A percentile compares a stretch with the other conserved stretches of the same genome.
phyloP scores from a whole-genome alignment of 2,329 filamentous ascomycete genomes.

The Sporothrix luriei region DNA sequence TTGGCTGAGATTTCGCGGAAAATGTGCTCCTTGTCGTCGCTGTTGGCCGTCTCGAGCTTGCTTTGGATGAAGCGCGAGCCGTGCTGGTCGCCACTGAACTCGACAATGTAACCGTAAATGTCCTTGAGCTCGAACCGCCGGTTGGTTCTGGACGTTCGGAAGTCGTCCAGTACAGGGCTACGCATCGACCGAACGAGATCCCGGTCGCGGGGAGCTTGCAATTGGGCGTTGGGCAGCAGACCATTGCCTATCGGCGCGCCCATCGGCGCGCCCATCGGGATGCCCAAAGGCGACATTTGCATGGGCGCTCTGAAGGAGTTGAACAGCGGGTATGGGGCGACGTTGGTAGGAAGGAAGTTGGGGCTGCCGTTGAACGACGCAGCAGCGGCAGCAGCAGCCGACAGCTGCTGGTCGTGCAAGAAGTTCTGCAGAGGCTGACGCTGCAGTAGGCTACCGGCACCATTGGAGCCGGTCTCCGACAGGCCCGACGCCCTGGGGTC shows the following conservation, averaged over 20 bases:
- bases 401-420: constrained; percentile 30
- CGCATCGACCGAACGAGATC: constrained; percentile 49
- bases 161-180: constrained; percentile 77
- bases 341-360: constrained; percentile 10
- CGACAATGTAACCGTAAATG: constrained; percentile 83
- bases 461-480: constrained; percentile 1
- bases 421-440: constrained; percentile 26
- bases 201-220: constrained; percentile 42
- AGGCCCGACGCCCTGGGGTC: constrained; percentile 39
- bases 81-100: constrained; percentile 94
- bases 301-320: constrained; percentile 45
- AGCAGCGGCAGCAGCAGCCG: constrained; percentile 12
- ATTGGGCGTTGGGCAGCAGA: constrained; percentile 43
- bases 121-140: constrained; percentile 81
- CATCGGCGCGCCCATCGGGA: constrained; percentile 37
- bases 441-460: constrained; percentile 2
- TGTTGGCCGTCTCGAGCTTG: constrained; percentile 89
- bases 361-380: constrained; percentile 1
- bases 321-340: constrained; percentile 43
- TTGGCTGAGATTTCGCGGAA: constrained; percentile 87
- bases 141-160: constrained; percentile 69
- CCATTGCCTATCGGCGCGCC: constrained; percentile 39
- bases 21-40: constrained; percentile 89
- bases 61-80: constrained; percentile 94
- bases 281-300: constrained; percentile 40